phyloP scores from a whole-genome alignment of 352 stramenopile genomes.

The Globisporangium echinulatum region DNA sequence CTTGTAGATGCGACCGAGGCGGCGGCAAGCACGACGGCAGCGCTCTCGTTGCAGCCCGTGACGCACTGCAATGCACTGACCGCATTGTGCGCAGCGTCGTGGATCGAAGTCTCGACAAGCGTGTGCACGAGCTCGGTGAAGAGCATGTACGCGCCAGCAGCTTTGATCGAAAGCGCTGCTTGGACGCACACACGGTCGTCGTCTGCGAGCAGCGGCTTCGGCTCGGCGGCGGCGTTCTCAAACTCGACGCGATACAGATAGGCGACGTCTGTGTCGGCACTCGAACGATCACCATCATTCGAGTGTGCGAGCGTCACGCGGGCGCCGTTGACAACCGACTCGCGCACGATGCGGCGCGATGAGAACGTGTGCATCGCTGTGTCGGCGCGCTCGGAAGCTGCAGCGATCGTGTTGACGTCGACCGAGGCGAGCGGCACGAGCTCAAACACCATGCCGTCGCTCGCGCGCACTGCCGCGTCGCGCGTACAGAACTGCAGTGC shows the following conservation, averaged over 20 bases:
- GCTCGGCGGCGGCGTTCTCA: too few relatives aligned
- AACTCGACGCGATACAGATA: slow-evolving; percentile 10
- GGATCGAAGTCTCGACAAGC: slow-evolving; percentile 1
- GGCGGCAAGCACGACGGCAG: neutral
- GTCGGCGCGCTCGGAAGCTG: neutral
- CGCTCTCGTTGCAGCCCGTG: neutral
- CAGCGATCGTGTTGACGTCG: neutral
- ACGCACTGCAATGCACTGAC: neutral
- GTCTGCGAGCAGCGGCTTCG: neutral
- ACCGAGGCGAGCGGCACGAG: slow-evolving; percentile 4
- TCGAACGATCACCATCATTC: too few relatives aligned
- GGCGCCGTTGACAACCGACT: slow-evolving; percentile 2
- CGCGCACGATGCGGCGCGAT: slow-evolving; percentile 1
- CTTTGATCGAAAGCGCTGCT: neutral
- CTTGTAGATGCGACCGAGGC: neutral
- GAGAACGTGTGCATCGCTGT: slow-evolving; percentile 7
- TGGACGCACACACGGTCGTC: slow-evolving; percentile 2
- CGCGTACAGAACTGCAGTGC: slow-evolving; percentile 6
- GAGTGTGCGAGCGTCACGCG: neutral
- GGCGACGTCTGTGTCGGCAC: neutral
- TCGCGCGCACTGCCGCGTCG: neutral
- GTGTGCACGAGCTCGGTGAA: slow-evolving; percentile 1
- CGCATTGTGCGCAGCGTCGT: neutral
- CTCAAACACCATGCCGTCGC: slow-evolving; percentile 10
- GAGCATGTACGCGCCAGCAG: slow-evolving; percentile 3